Evolutionary conservation across 371 early-diverging fungal species (phyloP).

Genomic region (Chytridium lagenaria): DNA sequence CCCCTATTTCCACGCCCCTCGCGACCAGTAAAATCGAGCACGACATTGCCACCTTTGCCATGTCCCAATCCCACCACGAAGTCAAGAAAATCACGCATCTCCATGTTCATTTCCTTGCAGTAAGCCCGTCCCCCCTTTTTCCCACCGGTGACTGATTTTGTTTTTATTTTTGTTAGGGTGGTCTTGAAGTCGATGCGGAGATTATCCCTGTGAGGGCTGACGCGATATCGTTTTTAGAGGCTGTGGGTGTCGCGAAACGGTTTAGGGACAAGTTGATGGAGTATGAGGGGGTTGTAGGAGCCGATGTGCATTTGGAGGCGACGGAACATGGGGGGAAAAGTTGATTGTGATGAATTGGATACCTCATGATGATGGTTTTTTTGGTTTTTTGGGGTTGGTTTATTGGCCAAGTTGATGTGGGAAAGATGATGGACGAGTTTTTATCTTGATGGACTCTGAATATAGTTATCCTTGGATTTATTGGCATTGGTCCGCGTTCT

Average conservation of each 20-base stretch:
- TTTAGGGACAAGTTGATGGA: constrained; percentile 16
- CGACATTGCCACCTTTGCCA: constrained; percentile 14
- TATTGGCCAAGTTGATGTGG: too few species aligned
- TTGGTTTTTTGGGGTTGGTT: too few species aligned
- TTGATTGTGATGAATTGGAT: too few species aligned
- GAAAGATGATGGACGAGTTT: too few species aligned
- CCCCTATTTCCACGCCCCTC: constrained; percentile 18
- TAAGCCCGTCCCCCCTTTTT: background rate
- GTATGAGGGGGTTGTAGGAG: constrained; percentile 30
- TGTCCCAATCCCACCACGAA: constrained; percentile 26
- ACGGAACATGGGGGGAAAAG: constrained; percentile 20
- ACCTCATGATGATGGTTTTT: too few species aligned
- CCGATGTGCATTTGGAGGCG: constrained; percentile 39
- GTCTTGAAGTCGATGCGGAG: constrained; percentile 33
- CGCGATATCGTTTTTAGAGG: constrained; percentile 22
- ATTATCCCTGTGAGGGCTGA: constrained; percentile 20
- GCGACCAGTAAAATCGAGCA: constrained; percentile 33
- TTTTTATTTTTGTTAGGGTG: too few species aligned
- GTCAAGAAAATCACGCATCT: constrained; percentile 34
- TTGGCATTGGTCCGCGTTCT: too few species aligned
- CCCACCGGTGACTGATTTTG: too few species aligned
- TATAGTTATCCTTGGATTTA: too few species aligned
- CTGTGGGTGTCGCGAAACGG: constrained; percentile 24
- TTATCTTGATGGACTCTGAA: too few species aligned
- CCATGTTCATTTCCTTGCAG: constrained; percentile 33